A percentile compares a stretch with the other conserved stretches of the same genome.
These are phyloP conservation scores for Carex scoparia DNA, from an alignment of 176 grass and related monocot genomes.

Conservation along the genomic window DNA sequence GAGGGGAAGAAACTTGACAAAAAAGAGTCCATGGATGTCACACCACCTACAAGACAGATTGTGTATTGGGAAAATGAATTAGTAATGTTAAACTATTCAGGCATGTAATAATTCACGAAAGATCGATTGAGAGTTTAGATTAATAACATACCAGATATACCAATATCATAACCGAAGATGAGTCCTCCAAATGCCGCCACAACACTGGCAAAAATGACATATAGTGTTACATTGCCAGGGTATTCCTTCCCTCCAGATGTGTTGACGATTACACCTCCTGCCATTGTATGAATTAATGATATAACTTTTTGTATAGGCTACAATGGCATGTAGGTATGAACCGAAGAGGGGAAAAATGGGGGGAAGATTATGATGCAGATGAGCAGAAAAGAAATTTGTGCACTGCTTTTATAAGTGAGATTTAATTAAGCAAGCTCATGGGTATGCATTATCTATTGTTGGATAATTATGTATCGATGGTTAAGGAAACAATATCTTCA, in stretches of 20 bases:
- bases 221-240: slow-evolving; percentile 52
- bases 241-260: slow-evolving; percentile 48
- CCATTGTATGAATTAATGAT: slow-evolving; percentile 34
- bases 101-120: not conserved
- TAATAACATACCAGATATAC: slow-evolving; percentile 46
- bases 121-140: not conserved
- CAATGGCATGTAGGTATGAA: slow-evolving; percentile 25
- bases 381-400: not conserved
- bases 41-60: slow-evolving; percentile 32
- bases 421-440: not conserved
- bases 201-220: slow-evolving; percentile 66
- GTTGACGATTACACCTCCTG: slow-evolving; percentile 50
- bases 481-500: not conserved
- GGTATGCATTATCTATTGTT: slow-evolving; percentile 7
- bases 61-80: not conserved
- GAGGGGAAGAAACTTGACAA: slow-evolving; percentile 59
- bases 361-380: slow-evolving; percentile 13
- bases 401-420: not conserved
- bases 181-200: slow-evolving; percentile 62
- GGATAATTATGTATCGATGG: slow-evolving; percentile 20
- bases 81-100: not conserved
- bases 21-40: slow-evolving; percentile 87
- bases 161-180: slow-evolving; percentile 84
- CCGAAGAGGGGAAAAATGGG: not conserved
- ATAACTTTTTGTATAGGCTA: not conserved